Conservation (phyloP, 805 yeast species). For the Wickerhamomyces pijperi region DNA sequence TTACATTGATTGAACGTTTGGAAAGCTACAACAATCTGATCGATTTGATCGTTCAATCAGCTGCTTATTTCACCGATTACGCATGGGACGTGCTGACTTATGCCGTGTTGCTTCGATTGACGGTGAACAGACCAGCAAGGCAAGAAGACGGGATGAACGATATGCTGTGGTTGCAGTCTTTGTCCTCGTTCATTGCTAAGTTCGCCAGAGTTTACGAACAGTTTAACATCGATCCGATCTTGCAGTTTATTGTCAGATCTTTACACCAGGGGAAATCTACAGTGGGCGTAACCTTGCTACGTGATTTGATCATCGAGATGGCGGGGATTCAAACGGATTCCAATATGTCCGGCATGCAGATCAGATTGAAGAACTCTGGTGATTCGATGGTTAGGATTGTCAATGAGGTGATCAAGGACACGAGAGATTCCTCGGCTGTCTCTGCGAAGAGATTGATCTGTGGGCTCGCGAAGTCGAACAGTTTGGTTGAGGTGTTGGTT, state of each 20-base stretch:
- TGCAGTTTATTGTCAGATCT: conserved; percentile 49
- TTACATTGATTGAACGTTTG: conserved; percentile 64
- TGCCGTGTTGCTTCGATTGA: conserved; percentile 59
- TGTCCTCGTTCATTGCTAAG: conserved; percentile 70
- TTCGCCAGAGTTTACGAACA: conserved; percentile 40
- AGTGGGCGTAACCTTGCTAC: conserved; percentile 50
- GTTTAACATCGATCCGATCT: conserved; percentile 53
- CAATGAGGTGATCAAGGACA: conserved; percentile 39
- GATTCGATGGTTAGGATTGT: conserved; percentile 42
- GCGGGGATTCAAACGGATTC: conserved; percentile 68
- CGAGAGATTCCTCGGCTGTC: conserved; percentile 32
- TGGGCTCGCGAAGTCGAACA: conserved; percentile 30
- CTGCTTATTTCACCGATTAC: conserved; percentile 59
- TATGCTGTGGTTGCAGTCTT: conserved; percentile 75
- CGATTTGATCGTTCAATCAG: conserved; percentile 66
- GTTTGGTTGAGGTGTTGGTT: conserved; percentile 54
- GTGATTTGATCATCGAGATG: conserved; percentile 58
- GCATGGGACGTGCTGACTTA: conserved; percentile 82
- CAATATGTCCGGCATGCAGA: conserved; percentile 56
- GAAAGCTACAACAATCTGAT: conserved; percentile 88
- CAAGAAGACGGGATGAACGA: conserved; percentile 77
- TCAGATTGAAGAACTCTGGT: conserved; percentile 57
- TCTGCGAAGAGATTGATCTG: conserved; percentile 42
- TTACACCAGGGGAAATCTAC: conserved; percentile 44
- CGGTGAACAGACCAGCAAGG: conserved; percentile 53